Base-by-base conservation (phyloP, 148 eudicot species). In the Pharnaceum exiguum region DNA sequence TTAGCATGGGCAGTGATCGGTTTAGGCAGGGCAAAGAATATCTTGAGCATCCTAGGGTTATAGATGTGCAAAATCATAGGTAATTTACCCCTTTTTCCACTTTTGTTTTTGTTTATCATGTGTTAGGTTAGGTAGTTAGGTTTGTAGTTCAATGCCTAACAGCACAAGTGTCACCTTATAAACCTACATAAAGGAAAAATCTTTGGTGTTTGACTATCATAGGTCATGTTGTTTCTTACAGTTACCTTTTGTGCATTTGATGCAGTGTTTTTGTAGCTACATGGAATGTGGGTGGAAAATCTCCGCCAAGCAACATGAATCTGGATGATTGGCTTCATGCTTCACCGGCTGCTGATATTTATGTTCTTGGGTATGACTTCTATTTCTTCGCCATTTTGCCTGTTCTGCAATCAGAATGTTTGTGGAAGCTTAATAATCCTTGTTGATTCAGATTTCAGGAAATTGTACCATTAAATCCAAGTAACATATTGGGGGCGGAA, bases 211-310 rank as follows among this genome's bases (percentile, higher is more conserved):
- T n/a, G n/a, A n/a, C n/a, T n/a, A n/a, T n/a, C n/a, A n/a, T n/a
- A n/a, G n/a, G n/a, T n/a, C n/a, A n/a, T 47, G 12, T 29, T 13
- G 21, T 51, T 40, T 43, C 19, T 17, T 58, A 55, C 42, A 4
- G 17, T 1, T 46, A 24, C 65, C 5, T 55, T 45, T 8, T 44
- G 57, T 56, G 22, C 5, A 61, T 37, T 62, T 62, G 66, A 12
- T 62, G 35, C 80, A 91, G 98, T 68, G 77, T 85, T 38, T 93
- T 93, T 69, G 95, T 84, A 16, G 95, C 90, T 61, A 88, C 98
- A 44, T 93, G 98, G 98, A 93, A 93, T 51, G 98, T 93, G 64
- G 96, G 85, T 19, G 98, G 98, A 63, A 88, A 73, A 76, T 76
- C 98, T 10, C 98, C 98, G 4, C 67, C 86, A 25, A 82, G 74